Base-by-base conservation (phyloP, 2,329 filamentous ascomycete genomes). In the Parastagonospora avenae region DNA sequence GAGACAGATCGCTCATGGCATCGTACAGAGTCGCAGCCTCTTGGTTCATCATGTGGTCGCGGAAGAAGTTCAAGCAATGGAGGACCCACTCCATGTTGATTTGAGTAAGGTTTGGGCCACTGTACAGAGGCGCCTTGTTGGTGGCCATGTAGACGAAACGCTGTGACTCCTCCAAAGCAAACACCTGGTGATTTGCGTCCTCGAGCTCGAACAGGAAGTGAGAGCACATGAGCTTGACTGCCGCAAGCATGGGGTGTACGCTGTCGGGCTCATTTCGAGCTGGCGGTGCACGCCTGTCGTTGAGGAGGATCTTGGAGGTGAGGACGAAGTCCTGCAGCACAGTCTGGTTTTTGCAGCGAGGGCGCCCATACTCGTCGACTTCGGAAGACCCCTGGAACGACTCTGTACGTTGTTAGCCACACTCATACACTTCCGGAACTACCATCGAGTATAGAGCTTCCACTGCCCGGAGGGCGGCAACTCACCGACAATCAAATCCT, bases 41-140 rank as follows among this genome's bases (percentile, higher is more conserved):
- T 8, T 66, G 40, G 7, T 60, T 60, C 35, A 74, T 74, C 62
- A 83, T 74, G 54, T 84, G 79, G 42, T 77, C 76, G 39, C 77
- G 77, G 70, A 82, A 84, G 72, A 83, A 83, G 53, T 82, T 81
- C 37, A 80, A 61, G 33, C 76, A 69, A 54, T 82, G 76, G 4
- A 82, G 61, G 2, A 78, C 44, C 76, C 76, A 81, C 2, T 73
- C 63, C 45, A 79, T 67, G 54, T 82, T 78, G 43, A 83, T 57
- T 1, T 72, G 54, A 3, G 64, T 47, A 29, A 71, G 68, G 19
- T 68, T 64, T 29, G 53, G 52, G 12, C 77, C 78, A 8, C 46
- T 36, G 55, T 79, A 82, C 5, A 83, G 65, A 0, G 76, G 76
- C 3, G 68, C 67, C 0, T 45, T 40, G 1, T 54, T 52, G 1